phyloP scores from a whole-genome alignment of 257 asterid species.

The Eucommia ulmoides region DNA sequence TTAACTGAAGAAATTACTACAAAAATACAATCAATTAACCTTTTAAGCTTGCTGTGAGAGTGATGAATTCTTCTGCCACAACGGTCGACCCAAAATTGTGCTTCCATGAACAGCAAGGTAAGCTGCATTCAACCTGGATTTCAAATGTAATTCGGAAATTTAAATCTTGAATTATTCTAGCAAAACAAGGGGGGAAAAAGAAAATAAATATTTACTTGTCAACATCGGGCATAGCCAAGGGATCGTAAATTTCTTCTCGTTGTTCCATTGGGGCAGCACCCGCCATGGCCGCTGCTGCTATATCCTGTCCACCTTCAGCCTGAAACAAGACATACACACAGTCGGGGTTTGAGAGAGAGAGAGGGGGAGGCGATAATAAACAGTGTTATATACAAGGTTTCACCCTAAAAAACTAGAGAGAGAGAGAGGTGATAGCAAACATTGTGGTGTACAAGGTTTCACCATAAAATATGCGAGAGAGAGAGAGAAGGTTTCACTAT shows the following conservation, averaged over 20 bases:
- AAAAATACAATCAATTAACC: no score
- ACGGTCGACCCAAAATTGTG: constrained; percentile 72
- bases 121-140: constrained; percentile 59
- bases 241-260: constrained; percentile 77
- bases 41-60: constrained; percentile 32
- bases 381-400: no score
- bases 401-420: no score
- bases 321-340: constrained; percentile 6
- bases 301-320: constrained; percentile 71
- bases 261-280: constrained; percentile 53
- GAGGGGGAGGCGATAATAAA: neutral
- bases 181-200: neutral
- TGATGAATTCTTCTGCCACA: constrained; percentile 75
- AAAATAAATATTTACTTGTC: constrained; percentile 50
- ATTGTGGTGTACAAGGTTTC: no score
- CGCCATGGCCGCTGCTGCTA: constrained; percentile 39
- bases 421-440: no score
- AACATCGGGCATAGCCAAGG: constrained; percentile 80
- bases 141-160: no score
- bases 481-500: no score
- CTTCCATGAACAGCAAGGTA: constrained; percentile 76
- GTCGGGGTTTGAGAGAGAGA: no score
- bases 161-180: neutral
- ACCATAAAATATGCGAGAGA: no score
- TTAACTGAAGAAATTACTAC: no score